These are phyloP conservation scores for Calocybe gambosa DNA, from an alignment of 1,284 basidiomycete species.

Conservation along the genomic window DNA sequence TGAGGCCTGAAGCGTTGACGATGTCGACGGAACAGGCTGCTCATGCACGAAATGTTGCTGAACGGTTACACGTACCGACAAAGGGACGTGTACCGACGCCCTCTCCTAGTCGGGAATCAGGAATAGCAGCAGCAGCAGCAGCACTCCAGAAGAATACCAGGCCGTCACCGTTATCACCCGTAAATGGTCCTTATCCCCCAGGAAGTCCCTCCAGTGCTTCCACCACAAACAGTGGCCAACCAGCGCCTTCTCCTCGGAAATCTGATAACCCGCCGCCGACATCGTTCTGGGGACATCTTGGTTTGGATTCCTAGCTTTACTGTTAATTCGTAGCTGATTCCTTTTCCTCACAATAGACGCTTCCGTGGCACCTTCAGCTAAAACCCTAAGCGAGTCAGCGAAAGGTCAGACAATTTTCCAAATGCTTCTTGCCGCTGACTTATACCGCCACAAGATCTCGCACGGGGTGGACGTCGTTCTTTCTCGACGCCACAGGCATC, in stretches of 20 bases:
- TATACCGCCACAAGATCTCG: slow-evolving; percentile 13
- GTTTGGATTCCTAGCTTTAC: slow-evolving; percentile 4
- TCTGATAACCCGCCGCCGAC: slow-evolving; percentile 13
- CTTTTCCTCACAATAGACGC: background rate
- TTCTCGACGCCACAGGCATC: slow-evolving; percentile 5
- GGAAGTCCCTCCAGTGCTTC: background rate
- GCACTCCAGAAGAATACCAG: background rate
- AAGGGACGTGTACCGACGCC: slow-evolving; percentile 22
- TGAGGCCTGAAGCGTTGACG: slow-evolving; percentile 57
- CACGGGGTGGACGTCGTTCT: slow-evolving; percentile 12
- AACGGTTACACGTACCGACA: slow-evolving; percentile 62
- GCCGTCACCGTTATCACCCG: background rate
- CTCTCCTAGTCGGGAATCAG: slow-evolving; percentile 15
- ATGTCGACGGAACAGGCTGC: slow-evolving; percentile 51
- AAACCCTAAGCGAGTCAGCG: slow-evolving; percentile 13
- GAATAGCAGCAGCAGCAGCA: background rate
- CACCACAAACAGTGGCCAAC: background rate
- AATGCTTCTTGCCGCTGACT: background rate
- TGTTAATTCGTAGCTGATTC: background rate
- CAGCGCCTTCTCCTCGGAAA: background rate
- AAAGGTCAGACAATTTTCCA: slow-evolving; percentile 13
- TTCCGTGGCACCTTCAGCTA: slow-evolving; percentile 8
- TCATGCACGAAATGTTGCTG: slow-evolving; percentile 62
- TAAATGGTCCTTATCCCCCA: background rate
- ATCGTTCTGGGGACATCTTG: slow-evolving; percentile 18